Conservation (phyloP, 2,329 filamentous ascomycete genomes). For the Gremmenia infestans region DNA sequence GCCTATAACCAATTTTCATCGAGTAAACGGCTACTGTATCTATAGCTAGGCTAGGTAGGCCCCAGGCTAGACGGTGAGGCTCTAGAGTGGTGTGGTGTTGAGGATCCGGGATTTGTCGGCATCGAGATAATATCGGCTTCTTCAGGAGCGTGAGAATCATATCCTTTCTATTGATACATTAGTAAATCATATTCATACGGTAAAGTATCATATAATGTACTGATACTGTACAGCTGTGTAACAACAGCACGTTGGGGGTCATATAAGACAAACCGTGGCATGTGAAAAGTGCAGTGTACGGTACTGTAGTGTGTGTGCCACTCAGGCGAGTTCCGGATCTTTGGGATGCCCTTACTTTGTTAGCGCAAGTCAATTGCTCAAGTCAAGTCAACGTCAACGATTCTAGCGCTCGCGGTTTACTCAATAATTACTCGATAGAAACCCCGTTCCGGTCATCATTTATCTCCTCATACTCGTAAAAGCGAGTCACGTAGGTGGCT, state of each 20-base stretch:
- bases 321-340: slow-evolving; percentile 4
- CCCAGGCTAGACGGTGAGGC: not conserved
- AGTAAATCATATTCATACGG: not conserved
- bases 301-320: not conserved
- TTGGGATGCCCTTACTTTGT: not conserved
- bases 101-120: not conserved
- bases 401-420: slow-evolving; percentile 7
- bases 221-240: not conserved
- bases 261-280: not conserved
- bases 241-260: not conserved
- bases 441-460: not conserved
- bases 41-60: not conserved
- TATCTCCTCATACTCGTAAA: not conserved
- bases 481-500: not conserved
- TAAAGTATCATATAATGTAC: too few species aligned
- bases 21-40: slow-evolving; percentile 13
- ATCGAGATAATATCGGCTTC: not conserved
- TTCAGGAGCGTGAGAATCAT: not conserved
- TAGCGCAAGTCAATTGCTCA: not conserved
- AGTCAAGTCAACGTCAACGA: not conserved
- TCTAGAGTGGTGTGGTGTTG: not conserved
- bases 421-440: slow-evolving; percentile 19
- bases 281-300: too few species aligned
- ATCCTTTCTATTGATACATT: not conserved
- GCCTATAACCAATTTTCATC: slow-evolving; percentile 17